Conservation (phyloP, 1,284 basidiomycete species). For the Cystobasidium sp. region DNA sequence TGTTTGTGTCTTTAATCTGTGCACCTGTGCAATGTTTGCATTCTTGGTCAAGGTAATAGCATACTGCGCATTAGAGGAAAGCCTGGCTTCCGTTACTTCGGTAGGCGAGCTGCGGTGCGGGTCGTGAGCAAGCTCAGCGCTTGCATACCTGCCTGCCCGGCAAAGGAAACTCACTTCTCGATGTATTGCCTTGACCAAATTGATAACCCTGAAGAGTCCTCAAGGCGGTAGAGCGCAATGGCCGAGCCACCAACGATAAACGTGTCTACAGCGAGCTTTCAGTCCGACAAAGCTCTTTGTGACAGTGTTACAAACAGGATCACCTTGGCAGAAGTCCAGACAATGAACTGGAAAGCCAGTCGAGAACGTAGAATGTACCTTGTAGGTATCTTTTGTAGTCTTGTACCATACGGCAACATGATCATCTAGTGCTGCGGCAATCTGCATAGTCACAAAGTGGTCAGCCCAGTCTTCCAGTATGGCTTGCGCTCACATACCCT, state of each 20-base stretch:
- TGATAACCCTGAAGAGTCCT: slow-evolving; percentile 40
- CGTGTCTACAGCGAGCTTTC: slow-evolving; percentile 31
- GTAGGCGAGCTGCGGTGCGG: background rate
- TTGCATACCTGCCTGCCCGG: background rate
- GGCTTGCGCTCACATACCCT: slow-evolving; percentile 29
- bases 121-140: background rate
- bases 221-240: slow-evolving; percentile 45
- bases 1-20: too few species aligned
- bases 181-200: slow-evolving; percentile 39
- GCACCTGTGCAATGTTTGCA: background rate
- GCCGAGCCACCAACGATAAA: slow-evolving; percentile 43
- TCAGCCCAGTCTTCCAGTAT: background rate
- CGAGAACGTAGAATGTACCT: slow-evolving; percentile 74
- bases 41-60: background rate
- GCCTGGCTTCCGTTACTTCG: background rate
- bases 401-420: slow-evolving; percentile 48
- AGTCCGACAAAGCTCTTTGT: slow-evolving; percentile 59
- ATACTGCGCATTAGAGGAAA: slow-evolving; percentile 4
- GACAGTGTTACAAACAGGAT: slow-evolving; percentile 63
- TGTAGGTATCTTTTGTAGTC: slow-evolving; percentile 61
- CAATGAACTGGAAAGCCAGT: slow-evolving; percentile 64
- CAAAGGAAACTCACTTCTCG: background rate
- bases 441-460: slow-evolving; percentile 24
- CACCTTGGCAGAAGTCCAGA: slow-evolving; percentile 73
- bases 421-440: slow-evolving; percentile 46